Evolutionary conservation across 495 filamentous ascomycete species (phyloP).

Genomic region (Daldinia vernicosa): DNA sequence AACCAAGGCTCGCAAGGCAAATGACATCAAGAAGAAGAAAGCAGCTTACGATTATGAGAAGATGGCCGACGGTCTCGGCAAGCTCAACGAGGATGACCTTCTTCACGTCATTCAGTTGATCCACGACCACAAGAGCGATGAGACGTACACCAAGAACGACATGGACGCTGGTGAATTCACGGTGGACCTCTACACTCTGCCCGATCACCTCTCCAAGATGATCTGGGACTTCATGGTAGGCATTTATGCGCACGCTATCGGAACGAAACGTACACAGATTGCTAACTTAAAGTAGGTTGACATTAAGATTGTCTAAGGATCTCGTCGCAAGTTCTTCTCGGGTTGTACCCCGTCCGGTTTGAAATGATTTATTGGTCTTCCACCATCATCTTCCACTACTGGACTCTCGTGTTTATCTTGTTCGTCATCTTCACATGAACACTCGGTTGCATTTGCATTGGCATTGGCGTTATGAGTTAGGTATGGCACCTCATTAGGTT

Average conservation of each 20-base stretch:
- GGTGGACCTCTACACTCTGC: conserved; percentile 95
- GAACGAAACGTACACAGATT: neutral
- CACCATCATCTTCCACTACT: neutral
- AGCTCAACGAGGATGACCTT: conserved; percentile 86
- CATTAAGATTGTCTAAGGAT: conserved; percentile 34
- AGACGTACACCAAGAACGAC: conserved; percentile 97
- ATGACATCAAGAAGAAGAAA: conserved; percentile 84
- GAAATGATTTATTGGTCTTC: conserved; percentile 4
- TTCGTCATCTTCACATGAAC: neutral
- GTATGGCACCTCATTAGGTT: conserved; percentile 17
- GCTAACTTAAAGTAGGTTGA: conserved; percentile 39
- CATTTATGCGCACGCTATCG: neutral
- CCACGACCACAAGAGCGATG: conserved; percentile 90
- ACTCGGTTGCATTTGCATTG: conserved; percentile 41
- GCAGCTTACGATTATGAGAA: conserved; percentile 92
- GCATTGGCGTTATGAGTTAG: conserved; percentile 43
- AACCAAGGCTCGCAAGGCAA: conserved; percentile 64
- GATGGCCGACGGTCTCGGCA: conserved; percentile 90
- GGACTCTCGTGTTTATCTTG: neutral
- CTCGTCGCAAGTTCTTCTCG: neutral
- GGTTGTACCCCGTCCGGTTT: conserved; percentile 12
- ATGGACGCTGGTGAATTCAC: conserved; percentile 98
- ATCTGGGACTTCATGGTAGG: conserved; percentile 84
- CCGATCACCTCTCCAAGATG: conserved; percentile 82
- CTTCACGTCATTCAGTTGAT: conserved; percentile 97